Percentiles rank a stretch among this genome's conserved stretches.
Evolutionary conservation across 2,329 filamentous ascomycete species (phyloP).

Genomic region (Annulohypoxylon truncatum): DNA sequence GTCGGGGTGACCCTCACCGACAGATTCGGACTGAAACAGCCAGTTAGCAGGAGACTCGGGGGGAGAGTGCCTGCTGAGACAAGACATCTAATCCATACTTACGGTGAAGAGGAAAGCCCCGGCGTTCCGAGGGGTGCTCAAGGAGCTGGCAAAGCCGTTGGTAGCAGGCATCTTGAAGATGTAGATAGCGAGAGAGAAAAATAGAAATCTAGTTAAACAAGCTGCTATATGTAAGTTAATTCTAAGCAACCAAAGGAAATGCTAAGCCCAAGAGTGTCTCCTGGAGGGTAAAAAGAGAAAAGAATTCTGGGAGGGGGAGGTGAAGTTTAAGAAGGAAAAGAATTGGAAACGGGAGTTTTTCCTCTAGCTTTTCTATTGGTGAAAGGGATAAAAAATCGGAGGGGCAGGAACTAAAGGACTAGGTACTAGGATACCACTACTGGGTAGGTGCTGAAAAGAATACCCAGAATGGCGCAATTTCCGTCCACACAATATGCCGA

Average conservation of each 20-base stretch:
- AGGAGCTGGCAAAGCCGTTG: constrained; percentile 59
- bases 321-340: constrained; percentile 36
- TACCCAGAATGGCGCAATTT: constrained; percentile 37
- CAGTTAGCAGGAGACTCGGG: constrained; percentile 31
- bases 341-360: constrained; percentile 33
- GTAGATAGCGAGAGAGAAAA: constrained; percentile 23
- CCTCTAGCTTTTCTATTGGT: constrained; percentile 21
- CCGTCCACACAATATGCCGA: constrained; percentile 34
- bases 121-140: constrained; percentile 64
- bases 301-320: constrained; percentile 16
- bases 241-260: constrained; percentile 39
- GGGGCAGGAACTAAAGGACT: constrained; percentile 27
- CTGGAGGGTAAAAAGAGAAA: constrained; percentile 17
- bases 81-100: constrained; percentile 48
- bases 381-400: constrained; percentile 28
- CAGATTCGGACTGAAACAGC: constrained; percentile 76
- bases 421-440: not conserved
- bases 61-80: not conserved
- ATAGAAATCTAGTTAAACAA: constrained; percentile 31
- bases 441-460: constrained; percentile 19
- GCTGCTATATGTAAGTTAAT: constrained; percentile 12
- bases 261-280: constrained; percentile 36
- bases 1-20: constrained; percentile 91
- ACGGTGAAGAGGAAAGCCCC: constrained; percentile 88
- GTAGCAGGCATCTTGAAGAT: constrained; percentile 67